Evolutionary conservation across 1,284 basidiomycete species (phyloP).

Genomic region (Tetrapyrgos nigripes): DNA sequence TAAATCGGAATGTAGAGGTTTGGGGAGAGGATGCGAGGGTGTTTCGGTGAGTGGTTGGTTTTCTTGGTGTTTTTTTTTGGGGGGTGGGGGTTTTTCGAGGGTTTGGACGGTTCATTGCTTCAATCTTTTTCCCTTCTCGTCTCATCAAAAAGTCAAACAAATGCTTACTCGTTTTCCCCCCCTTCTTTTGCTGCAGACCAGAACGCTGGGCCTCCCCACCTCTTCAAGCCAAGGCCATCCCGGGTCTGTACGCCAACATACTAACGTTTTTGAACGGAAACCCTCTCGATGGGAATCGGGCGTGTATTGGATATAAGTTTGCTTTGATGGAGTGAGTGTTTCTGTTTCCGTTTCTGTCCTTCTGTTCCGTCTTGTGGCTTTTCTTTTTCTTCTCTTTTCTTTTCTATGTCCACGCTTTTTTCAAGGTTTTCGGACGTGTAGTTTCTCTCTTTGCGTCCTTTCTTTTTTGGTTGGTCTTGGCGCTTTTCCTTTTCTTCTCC

Average conservation of each 20-base stretch:
- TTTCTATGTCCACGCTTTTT: slow-evolving; percentile 5
- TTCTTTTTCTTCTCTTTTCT: slow-evolving; percentile 14
- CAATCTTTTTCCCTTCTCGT: background rate
- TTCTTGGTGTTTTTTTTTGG: background rate
- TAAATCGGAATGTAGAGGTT: slow-evolving; percentile 64
- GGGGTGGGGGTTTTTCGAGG: background rate
- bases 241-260: slow-evolving; percentile 67
- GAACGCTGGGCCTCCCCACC: slow-evolving; percentile 61
- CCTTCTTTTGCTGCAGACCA: slow-evolving; percentile 46
- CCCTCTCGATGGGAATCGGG: slow-evolving; percentile 60
- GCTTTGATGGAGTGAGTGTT: slow-evolving; percentile 69
- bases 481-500: too few relatives aligned
- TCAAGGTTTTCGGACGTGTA: too few relatives aligned
- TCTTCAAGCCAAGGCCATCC: slow-evolving; percentile 49
- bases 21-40: slow-evolving; percentile 75
- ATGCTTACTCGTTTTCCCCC: background rate
- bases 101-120: background rate
- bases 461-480: slow-evolving; percentile 4
- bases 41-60: slow-evolving; percentile 55
- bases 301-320: slow-evolving; percentile 78
- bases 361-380: slow-evolving; percentile 10
- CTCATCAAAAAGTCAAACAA: background rate
- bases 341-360: slow-evolving; percentile 11
- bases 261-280: slow-evolving; percentile 70
- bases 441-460: slow-evolving; percentile 5